Conservation (phyloP, 306 rosid species). For the Cajanus cajan region DNA sequence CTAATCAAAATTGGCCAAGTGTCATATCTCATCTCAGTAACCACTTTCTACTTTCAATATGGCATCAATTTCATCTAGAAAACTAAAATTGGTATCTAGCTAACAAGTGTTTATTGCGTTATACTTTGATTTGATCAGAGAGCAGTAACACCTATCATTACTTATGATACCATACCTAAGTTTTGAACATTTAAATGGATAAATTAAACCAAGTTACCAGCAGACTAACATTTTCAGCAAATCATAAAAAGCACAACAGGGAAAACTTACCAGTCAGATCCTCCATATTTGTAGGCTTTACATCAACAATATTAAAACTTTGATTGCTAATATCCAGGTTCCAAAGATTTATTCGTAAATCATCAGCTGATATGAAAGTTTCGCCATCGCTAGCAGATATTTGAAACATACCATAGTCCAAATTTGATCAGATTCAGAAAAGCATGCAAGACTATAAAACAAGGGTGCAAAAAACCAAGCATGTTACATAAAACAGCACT, state of each 20-base stretch:
- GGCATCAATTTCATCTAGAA: background rate
- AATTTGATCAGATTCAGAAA: conserved; percentile 33
- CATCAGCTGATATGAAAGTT: conserved; percentile 99
- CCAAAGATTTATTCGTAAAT: conserved; percentile 98
- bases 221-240: background rate
- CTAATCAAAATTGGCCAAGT: background rate
- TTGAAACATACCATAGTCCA: conserved; percentile 15
- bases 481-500: conserved; percentile 14
- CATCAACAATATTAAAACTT: conserved; percentile 97
- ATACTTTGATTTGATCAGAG: background rate
- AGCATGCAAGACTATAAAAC: conserved; percentile 10
- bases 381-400: conserved; percentile 76
- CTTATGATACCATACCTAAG: background rate
- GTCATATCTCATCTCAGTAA: background rate
- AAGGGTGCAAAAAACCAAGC: background rate
- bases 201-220: background rate
- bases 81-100: background rate
- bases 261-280: conserved; percentile 87
- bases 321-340: conserved; percentile 96
- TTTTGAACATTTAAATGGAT: background rate
- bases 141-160: background rate
- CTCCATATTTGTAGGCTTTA: conserved; percentile 99
- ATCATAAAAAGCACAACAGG: background rate
- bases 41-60: background rate
- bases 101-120: background rate